Conservation (phyloP, 192 early-diverging fungal species). For the Rhizophagus sp. region DNA sequence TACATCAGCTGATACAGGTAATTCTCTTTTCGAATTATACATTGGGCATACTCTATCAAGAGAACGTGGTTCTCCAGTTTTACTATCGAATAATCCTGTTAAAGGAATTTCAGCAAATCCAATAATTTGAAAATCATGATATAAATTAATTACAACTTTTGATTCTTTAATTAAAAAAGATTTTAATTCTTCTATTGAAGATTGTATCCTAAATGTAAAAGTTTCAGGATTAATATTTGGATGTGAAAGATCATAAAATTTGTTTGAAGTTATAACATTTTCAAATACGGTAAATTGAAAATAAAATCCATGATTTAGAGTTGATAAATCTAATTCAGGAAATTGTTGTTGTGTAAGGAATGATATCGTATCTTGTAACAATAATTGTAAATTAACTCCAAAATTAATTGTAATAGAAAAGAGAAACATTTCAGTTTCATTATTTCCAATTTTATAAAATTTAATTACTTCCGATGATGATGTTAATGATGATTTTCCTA, state of each 20-base stretch:
- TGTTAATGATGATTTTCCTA: constrained; percentile 1
- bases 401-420: constrained; percentile 33
- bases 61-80: constrained; percentile 29
- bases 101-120: constrained; percentile 46
- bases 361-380: constrained; percentile 25
- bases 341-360: constrained; percentile 5
- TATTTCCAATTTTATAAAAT: constrained; percentile 17
- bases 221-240: constrained; percentile 30
- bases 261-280: constrained; percentile 7
- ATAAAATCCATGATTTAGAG: constrained; percentile 17
- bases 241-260: constrained; percentile 31
- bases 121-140: constrained; percentile 42
- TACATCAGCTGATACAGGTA: constrained; percentile 28
- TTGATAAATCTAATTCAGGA: constrained; percentile 16
- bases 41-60: constrained; percentile 31
- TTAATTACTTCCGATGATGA: neutral
- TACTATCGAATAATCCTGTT: constrained; percentile 31
- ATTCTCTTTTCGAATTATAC: constrained; percentile 29
- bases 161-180: constrained; percentile 22
- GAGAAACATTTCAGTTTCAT: constrained; percentile 12
- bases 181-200: constrained; percentile 17
- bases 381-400: constrained; percentile 28
- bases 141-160: constrained; percentile 42
- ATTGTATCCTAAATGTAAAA: constrained; percentile 22
- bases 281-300: constrained; percentile 30